phyloP scores from a whole-genome alignment of 805 yeast genomes.

The Wickerhamiella azyma region DNA sequence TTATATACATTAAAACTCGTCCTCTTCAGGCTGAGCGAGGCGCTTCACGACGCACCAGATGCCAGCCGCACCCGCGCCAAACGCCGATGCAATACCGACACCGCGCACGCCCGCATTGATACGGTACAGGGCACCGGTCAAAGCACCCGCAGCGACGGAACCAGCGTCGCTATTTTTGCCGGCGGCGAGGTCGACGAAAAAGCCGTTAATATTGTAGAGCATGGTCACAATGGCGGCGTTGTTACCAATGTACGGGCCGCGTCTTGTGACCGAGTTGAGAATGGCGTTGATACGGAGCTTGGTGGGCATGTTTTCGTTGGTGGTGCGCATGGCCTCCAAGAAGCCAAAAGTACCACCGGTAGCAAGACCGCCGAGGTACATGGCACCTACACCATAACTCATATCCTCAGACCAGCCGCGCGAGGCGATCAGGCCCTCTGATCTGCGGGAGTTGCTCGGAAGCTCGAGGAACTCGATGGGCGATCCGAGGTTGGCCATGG shows the following conservation, averaged over 20 bases:
- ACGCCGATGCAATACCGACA: constrained; percentile 71
- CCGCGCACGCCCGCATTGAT: constrained; percentile 75
- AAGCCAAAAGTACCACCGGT: constrained; percentile 83
- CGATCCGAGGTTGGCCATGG: constrained; percentile 80
- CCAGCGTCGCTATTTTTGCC: constrained; percentile 80
- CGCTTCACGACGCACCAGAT: constrained; percentile 78
- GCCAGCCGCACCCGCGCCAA: constrained; percentile 83
- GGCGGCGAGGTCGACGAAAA: constrained; percentile 51
- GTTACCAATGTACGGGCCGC: constrained; percentile 94
- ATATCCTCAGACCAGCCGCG: constrained; percentile 96
- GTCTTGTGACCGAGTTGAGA: constrained; percentile 79
- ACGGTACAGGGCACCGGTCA: constrained; percentile 85
- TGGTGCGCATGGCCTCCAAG: constrained; percentile 66
- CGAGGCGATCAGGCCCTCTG: constrained; percentile 85
- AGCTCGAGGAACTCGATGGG: constrained; percentile 83
- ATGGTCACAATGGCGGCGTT: constrained; percentile 89
- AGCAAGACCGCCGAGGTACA: constrained; percentile 70
- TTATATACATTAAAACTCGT: constrained; percentile 5
- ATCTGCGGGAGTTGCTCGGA: constrained; percentile 33
- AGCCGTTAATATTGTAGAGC: constrained; percentile 72
- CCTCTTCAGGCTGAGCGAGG: constrained; percentile 18
- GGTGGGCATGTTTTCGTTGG: constrained; percentile 64
- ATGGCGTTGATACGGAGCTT: constrained; percentile 79
- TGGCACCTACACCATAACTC: constrained; percentile 95
- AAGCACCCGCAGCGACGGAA: constrained; percentile 77